Evolutionary conservation across 225 moss, liverwort and hornwort species (phyloP), one percentile per base, ranked within the genome.

Genomic region (Bryum argenteum): DNA sequence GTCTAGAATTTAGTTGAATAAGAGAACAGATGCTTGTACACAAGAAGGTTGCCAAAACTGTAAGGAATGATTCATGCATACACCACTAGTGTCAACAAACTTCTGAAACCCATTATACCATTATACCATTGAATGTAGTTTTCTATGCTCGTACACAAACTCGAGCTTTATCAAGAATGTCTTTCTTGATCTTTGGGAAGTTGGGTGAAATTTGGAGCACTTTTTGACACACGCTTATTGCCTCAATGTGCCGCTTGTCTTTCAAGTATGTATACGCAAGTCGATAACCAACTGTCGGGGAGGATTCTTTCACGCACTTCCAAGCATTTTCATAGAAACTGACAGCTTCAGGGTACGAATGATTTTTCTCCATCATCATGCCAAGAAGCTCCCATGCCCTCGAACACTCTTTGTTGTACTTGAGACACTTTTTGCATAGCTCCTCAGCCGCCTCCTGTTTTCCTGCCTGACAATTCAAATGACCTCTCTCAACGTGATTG

Each of bases 131-230:
- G 5, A 33, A 33, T 23, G 20, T 8, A 18, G 38, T 15, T 66
- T n/a, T 28, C 56, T 75, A 88, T 19, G 85, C 75, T 69, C 96
- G 81, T 3, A 96, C 54, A 75, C 75, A 80, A 13, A 58, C 6
- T 20, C 90, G 88, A 39, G 96, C 93, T 80, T 96, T 96, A 41
- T 90, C 90, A 33, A 96, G 84, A 39, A 93, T 79, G 14, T 93
- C 93, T 77, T 93, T 93, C 45, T 86, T 93, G 55, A 91, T 91
- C 72, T 82, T 91, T 21, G 89, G 84, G 56, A 85, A 81, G 38
- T 83, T 84, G 20, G 83, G 82, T 1, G 77, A 93, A 33, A 74
- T 71, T 20, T 67, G 77, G 8, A 90, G 81, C 18, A 96, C 79
- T 79, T 90, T 91, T 0, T 90, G 85, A 71, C 90, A 93, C 12